Conservation (phyloP, 108 stramenopile species). For the Heterococcus sp. region DNA sequence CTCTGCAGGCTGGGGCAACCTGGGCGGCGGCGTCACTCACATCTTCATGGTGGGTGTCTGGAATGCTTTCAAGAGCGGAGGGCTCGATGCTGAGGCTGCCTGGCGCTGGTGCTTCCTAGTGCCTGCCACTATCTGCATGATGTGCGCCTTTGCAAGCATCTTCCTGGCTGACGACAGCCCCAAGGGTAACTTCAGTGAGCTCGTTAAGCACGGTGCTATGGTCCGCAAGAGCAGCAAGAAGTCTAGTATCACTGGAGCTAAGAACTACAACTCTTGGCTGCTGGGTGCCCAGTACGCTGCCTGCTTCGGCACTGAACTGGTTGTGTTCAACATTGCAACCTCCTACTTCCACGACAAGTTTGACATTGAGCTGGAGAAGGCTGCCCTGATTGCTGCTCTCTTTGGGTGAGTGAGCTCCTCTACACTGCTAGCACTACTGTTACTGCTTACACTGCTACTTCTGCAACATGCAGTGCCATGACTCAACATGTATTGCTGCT, state of each 20-base stretch:
- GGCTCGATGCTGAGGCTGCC: constrained; percentile 47
- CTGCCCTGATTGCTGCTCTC: constrained; percentile 71
- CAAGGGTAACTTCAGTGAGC: constrained; percentile 74
- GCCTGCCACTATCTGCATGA: constrained; percentile 58
- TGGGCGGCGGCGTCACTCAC: constrained; percentile 70
- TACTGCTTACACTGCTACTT: neutral
- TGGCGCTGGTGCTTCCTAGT: constrained; percentile 73
- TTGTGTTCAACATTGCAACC: constrained; percentile 79
- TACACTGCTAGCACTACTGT: neutral
- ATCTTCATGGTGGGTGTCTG: constrained; percentile 34
- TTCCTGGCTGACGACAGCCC: constrained; percentile 73
- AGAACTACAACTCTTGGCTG: neutral
- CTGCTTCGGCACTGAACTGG: constrained; percentile 86
- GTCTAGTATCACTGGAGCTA: neutral
- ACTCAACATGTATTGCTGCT: no score
- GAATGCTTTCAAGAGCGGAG: constrained; percentile 61
- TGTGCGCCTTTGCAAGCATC: constrained; percentile 50
- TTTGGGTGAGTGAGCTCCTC: constrained; percentile 17
- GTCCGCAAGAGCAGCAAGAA: constrained; percentile 9
- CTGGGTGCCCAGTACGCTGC: constrained; percentile 67
- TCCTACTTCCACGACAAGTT: constrained; percentile 75
- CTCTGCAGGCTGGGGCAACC: constrained; percentile 74
- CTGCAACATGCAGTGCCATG: no score
- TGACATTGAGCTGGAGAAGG: constrained; percentile 49
- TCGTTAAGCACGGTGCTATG: constrained; percentile 72